phyloP scores from a whole-genome alignment of 2,329 filamentous ascomycete genomes.

The Pseudodiploospora longispora region DNA sequence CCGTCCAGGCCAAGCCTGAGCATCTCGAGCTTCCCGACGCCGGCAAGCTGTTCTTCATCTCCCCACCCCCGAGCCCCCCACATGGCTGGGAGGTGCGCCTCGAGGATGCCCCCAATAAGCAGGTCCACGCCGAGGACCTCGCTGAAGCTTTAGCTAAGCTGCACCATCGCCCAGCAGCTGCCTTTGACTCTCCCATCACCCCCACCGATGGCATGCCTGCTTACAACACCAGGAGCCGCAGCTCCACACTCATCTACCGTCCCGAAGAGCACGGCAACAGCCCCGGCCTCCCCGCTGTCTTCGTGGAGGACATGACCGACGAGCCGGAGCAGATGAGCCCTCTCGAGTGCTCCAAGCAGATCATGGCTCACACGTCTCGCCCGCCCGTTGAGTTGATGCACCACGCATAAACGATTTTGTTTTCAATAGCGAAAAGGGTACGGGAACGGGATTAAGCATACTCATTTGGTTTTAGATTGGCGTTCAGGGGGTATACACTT shows the following conservation, averaged over 20 bases:
- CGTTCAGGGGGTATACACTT: background rate
- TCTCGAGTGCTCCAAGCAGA: conserved; percentile 35
- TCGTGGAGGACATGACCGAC: conserved; percentile 60
- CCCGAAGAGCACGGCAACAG: conserved; percentile 47
- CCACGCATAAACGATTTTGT: conserved; percentile 18
- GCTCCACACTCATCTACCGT: conserved; percentile 59
- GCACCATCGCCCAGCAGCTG: conserved; percentile 34
- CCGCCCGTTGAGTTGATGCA: conserved; percentile 60
- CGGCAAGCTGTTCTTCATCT: conserved; percentile 67
- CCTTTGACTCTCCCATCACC: conserved; percentile 20
- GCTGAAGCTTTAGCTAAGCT: conserved; percentile 58
- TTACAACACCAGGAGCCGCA: conserved; percentile 41
- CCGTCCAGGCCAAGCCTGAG: conserved; percentile 45
- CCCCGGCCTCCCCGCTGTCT: conserved; percentile 54
- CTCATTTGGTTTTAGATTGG: background rate
- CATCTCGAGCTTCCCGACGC: conserved; percentile 60
- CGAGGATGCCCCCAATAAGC: conserved; percentile 63
- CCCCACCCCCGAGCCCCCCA: conserved; percentile 58
- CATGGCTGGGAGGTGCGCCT: conserved; percentile 61
- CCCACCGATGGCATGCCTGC: conserved; percentile 19
- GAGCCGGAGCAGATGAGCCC: conserved; percentile 39
- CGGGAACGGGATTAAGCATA: background rate
- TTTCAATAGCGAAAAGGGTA: background rate
- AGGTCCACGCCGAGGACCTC: conserved; percentile 61
- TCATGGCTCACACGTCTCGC: conserved; percentile 51